A percentile compares a stretch with the other conserved stretches of the same genome.
phyloP scores from a whole-genome alignment of 768 basidiomycete species.

The Cyathus striatus region DNA sequence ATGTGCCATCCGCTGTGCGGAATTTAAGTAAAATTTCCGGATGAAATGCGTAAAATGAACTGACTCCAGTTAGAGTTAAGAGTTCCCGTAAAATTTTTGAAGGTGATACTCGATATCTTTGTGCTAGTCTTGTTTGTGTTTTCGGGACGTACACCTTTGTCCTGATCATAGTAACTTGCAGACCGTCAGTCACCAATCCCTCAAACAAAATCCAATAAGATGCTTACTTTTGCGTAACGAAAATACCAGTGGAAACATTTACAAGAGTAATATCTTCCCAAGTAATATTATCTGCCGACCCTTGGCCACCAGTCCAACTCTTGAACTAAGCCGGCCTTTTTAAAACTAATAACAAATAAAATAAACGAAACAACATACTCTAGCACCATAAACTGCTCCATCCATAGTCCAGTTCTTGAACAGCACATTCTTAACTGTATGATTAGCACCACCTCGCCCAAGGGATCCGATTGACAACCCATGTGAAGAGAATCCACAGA shows the following conservation, averaged over 20 bases:
- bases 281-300: constrained; percentile 41
- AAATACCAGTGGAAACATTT: constrained; percentile 41
- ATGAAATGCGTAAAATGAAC: constrained; percentile 6
- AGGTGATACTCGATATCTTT: constrained; percentile 25
- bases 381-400: constrained; percentile 41
- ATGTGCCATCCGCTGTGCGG: constrained; percentile 27
- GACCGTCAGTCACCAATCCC: not conserved
- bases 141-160: constrained; percentile 25
- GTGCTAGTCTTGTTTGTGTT: constrained; percentile 29
- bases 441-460: constrained; percentile 31
- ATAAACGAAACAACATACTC: constrained; percentile 18
- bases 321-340: constrained; percentile 28
- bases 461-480: constrained; percentile 44
- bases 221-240: constrained; percentile 38
- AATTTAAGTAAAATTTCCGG: not conserved
- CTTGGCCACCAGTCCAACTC: constrained; percentile 43
- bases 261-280: constrained; percentile 39
- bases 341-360: not conserved
- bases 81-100: constrained; percentile 28
- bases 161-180: constrained; percentile 47
- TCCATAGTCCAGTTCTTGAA: constrained; percentile 47
- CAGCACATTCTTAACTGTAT: constrained; percentile 36
- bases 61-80: constrained; percentile 31
- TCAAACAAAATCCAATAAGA: not conserved
- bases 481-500: constrained; percentile 42